Base-by-base conservation (phyloP, 2,329 filamentous ascomycete genomes). In the Penicillium brasilianum region DNA sequence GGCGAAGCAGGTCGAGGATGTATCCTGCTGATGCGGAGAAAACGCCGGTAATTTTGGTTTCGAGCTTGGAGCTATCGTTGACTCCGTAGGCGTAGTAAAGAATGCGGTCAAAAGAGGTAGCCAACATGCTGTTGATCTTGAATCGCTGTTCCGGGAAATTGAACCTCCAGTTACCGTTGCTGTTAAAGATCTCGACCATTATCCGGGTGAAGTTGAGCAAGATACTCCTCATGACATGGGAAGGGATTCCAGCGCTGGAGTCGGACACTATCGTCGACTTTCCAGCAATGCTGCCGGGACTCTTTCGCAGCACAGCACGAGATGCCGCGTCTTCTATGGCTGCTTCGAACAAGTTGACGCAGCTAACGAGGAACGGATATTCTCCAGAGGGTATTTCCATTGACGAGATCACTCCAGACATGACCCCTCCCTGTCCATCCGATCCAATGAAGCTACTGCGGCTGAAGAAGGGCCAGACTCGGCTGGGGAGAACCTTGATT, bases 391-490 rank as follows among this genome's bases (percentile, higher is more conserved):
- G 87, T 59, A 96, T 85, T 72, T 99, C 95, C 3, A 93, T 86
- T 25, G 87, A 89, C n/a, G 91, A 91, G 2, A 96, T 86, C 55
- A 98, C 88, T 53, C 87, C 87, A 41, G 89, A 87, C 62, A 99
- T 84, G 62, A 90, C 88, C 11, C 92, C 91, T 14, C 88, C 88
- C 64, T 88, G 89, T 10, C 91, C 88, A 66, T 92, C 89, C 6
- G 88, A 86, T 67, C 90, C 90, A 49, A 99, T 82, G 18, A 99
- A 81, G 64, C 89, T 87, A 74, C 92, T 96, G 59, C 92, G 88
- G 3, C 89, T 87, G 69, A 99, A 84, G 74, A 94, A 91, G 3
- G 94, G 93, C 93, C 95, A 98, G 6, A 97, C 88, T 61, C 93
- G 85, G 59, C 90, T 90, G 0, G 95, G 94, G 55, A 90, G 87